These are phyloP conservation scores for Globisporangium yorkense DNA, from an alignment of 352 stramenopile species.

Conservation along the genomic window DNA sequence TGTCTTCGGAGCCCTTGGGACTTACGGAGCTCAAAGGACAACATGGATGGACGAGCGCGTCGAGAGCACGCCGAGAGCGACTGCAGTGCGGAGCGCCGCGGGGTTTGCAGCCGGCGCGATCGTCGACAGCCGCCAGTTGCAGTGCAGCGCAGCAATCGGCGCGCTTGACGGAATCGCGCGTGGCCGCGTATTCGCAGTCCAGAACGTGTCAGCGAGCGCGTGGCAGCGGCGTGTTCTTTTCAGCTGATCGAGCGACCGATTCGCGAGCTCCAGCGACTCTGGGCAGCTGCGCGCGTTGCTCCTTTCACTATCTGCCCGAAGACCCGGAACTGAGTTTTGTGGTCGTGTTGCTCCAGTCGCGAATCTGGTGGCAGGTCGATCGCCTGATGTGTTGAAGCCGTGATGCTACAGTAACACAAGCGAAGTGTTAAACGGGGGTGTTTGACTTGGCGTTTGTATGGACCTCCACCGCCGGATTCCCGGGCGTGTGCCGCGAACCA, in stretches of 20 bases:
- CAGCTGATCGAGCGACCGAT: neutral
- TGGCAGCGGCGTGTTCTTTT: neutral
- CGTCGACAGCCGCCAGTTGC: neutral
- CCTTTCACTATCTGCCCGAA: too few species aligned
- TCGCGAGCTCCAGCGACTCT: neutral
- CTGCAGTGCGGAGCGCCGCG: too few species aligned
- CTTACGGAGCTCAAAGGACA: too few species aligned
- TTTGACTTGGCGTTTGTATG: neutral
- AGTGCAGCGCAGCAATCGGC: neutral
- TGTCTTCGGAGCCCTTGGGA: too few species aligned
- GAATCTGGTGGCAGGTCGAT: neutral
- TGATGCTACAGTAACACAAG: neutral
- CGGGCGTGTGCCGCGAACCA: conserved; percentile 14
- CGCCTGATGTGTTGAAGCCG: neutral
- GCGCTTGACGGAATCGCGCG: neutral
- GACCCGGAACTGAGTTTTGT: neutral
- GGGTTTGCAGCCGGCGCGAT: too few species aligned
- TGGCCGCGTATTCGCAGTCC: neutral
- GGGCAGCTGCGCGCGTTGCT: neutral
- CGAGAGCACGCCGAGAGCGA: too few species aligned
- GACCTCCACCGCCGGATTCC: conserved; percentile 1
- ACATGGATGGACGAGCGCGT: too few species aligned
- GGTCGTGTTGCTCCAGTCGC: neutral
- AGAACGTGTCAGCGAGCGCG: conserved; percentile 5
- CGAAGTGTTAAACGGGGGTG: conserved; percentile 1